Percentiles rank a stretch among this genome's conserved stretches.
phyloP scores from a whole-genome alignment of 768 basidiomycete genomes.

The Tephrocybe sp. region DNA sequence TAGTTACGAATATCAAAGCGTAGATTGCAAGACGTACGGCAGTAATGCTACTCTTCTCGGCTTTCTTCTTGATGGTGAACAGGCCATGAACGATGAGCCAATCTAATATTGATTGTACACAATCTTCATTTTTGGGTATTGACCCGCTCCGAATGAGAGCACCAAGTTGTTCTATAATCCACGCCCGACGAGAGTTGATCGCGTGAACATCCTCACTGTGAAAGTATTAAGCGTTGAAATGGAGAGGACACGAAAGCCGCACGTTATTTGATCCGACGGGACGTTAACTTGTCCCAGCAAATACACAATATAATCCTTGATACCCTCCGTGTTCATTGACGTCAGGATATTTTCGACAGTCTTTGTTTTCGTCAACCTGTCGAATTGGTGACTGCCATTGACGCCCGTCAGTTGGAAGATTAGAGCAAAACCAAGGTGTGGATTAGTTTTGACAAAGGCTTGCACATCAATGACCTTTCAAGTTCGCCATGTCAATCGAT shows the following conservation, averaged over 20 bases:
- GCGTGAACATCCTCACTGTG: constrained; percentile 43
- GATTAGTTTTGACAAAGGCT: constrained; percentile 69
- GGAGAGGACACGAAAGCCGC: constrained; percentile 18
- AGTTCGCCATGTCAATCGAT: background rate
- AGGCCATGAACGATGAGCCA: constrained; percentile 84
- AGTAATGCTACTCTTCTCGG: constrained; percentile 57
- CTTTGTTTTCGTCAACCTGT: constrained; percentile 89
- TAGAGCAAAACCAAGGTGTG: constrained; percentile 79
- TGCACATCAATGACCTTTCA: constrained; percentile 82
- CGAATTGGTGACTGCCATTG: constrained; percentile 86
- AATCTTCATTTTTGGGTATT: constrained; percentile 78
- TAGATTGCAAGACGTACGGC: constrained; percentile 47
- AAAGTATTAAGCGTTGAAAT: constrained; percentile 6
- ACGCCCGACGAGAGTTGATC: constrained; percentile 61
- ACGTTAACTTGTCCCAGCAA: constrained; percentile 65
- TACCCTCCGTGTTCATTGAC: constrained; percentile 71
- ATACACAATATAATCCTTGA: constrained; percentile 74
- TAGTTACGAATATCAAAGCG: background rate
- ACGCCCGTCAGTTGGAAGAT: constrained; percentile 83
- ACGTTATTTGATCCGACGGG: constrained; percentile 41
- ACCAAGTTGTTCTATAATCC: constrained; percentile 87
- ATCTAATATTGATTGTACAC: constrained; percentile 73
- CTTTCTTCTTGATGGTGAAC: constrained; percentile 73
- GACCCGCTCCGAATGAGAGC: constrained; percentile 76
- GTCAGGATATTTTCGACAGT: constrained; percentile 84